Conservation (phyloP, 1,284 basidiomycete genomes). For the Termitomyces sp. region DNA sequence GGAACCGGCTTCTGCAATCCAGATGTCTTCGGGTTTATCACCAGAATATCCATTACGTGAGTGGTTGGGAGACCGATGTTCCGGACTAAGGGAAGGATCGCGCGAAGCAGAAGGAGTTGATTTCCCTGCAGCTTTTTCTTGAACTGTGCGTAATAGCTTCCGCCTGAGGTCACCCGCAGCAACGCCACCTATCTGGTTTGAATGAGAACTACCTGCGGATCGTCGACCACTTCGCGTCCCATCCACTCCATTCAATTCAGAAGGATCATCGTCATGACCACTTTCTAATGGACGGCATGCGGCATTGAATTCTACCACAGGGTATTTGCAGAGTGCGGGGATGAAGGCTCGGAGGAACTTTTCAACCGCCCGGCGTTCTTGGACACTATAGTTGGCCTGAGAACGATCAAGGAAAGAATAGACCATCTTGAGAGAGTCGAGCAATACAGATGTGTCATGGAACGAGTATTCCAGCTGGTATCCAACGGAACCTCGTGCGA, state of each 20-base stretch:
- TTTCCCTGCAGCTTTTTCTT: constrained; percentile 43
- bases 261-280: constrained; percentile 45
- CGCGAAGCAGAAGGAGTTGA: constrained; percentile 36
- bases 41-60: constrained; percentile 23
- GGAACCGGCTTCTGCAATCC: constrained; percentile 53
- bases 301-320: constrained; percentile 73
- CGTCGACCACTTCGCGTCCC: constrained; percentile 41
- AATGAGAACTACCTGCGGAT: constrained; percentile 39
- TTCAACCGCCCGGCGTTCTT: constrained; percentile 83
- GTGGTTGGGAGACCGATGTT: constrained; percentile 26
- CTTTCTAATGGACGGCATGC: constrained; percentile 59
- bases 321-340: constrained; percentile 76
- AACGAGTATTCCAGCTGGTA: constrained; percentile 82
- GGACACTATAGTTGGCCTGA: constrained; percentile 65
- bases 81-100: constrained; percentile 32
- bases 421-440: constrained; percentile 87
- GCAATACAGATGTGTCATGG: constrained; percentile 75
- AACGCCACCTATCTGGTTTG: constrained; percentile 42
- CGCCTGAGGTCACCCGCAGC: constrained; percentile 70
- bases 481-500: constrained; percentile 45
- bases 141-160: constrained; percentile 69
- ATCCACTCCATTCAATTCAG: constrained; percentile 42
- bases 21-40: constrained; percentile 42
- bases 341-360: constrained; percentile 83
- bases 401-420: constrained; percentile 89